Conservation (phyloP, 176 grass and related monocot species). For the Rhynchospora breviuscula region DNA sequence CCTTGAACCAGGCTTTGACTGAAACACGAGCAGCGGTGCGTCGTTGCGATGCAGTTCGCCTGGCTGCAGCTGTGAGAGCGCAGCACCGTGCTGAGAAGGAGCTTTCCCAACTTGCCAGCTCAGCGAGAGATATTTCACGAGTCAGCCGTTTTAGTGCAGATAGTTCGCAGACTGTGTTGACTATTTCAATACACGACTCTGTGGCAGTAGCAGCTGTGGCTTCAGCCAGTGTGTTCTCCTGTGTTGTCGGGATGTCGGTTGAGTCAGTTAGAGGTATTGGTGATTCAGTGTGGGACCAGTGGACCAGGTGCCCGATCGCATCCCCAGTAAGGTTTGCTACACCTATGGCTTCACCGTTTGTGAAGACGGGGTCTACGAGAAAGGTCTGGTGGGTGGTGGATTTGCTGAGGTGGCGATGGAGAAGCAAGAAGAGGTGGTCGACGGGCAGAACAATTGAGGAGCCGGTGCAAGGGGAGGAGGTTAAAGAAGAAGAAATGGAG, state of each 20-base stretch:
- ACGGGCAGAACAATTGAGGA: neutral
- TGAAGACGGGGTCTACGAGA: neutral
- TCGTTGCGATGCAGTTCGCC: slow-evolving; percentile 27
- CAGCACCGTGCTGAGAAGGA: slow-evolving; percentile 37
- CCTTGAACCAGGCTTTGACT: slow-evolving; percentile 30
- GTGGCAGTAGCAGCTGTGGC: slow-evolving; percentile 32
- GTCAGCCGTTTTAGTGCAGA: neutral
- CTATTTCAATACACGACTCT: slow-evolving; percentile 33
- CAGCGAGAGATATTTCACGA: slow-evolving; percentile 31
- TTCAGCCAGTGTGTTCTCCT: slow-evolving; percentile 44
- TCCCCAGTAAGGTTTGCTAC: slow-evolving; percentile 23
- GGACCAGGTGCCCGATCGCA: neutral
- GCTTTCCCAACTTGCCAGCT: slow-evolving; percentile 37
- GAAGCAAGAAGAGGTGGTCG: slow-evolving; percentile 31
- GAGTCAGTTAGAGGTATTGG: neutral
- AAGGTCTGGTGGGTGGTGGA: slow-evolving; percentile 66
- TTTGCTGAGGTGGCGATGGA: slow-evolving; percentile 50
- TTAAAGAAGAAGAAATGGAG: slow-evolving; percentile 46
- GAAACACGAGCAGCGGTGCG: slow-evolving; percentile 44
- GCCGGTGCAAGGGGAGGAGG: neutral
- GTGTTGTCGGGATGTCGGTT: slow-evolving; percentile 34
- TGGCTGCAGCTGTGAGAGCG: slow-evolving; percentile 36
- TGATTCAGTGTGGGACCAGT: slow-evolving; percentile 26
- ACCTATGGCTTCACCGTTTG: slow-evolving; percentile 16
- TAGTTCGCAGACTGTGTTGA: slow-evolving; percentile 27